A percentile compares a stretch with the other conserved stretches of the same genome.
Evolutionary conservation across 768 basidiomycete species (phyloP).

Genomic region (Cubamyces sp.): DNA sequence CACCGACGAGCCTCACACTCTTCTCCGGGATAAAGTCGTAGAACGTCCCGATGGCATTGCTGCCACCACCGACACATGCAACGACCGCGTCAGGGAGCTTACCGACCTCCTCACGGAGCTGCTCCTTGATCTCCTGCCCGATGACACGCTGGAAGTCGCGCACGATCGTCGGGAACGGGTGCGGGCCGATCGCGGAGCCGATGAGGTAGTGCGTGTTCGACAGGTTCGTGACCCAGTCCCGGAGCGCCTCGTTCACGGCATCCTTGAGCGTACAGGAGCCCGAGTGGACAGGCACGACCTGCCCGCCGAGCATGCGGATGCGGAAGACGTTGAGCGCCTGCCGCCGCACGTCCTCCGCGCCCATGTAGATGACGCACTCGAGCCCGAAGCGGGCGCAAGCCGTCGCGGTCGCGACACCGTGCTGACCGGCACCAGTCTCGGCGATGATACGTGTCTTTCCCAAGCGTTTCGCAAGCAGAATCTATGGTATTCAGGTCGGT

Average conservation of each 20-base stretch:
- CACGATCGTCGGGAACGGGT: slow-evolving; percentile 98
- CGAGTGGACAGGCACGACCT: slow-evolving; percentile 93
- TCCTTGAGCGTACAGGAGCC: slow-evolving; percentile 97
- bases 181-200: slow-evolving; percentile 96
- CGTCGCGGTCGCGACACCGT: slow-evolving; percentile 98
- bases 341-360: slow-evolving; percentile 92
- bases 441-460: slow-evolving; percentile 98
- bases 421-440: slow-evolving; percentile 98
- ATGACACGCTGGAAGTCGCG: slow-evolving; percentile 98
- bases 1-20: slow-evolving; percentile 84
- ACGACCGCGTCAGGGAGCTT: slow-evolving; percentile 95
- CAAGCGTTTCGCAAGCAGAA: slow-evolving; percentile 88
- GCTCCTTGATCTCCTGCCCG: slow-evolving; percentile 90
- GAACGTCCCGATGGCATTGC: slow-evolving; percentile 97
- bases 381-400: slow-evolving; percentile 96
- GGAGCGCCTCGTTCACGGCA: slow-evolving; percentile 97
- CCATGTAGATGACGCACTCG: slow-evolving; percentile 98
- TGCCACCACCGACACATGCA: slow-evolving; percentile 97
- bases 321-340: slow-evolving; percentile 98
- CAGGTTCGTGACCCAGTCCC: slow-evolving; percentile 98
- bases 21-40: slow-evolving; percentile 94
- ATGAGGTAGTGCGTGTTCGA: slow-evolving; percentile 95
- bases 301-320: slow-evolving; percentile 93
- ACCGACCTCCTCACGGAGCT: slow-evolving; percentile 69
- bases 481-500: slow-evolving; percentile 48